These are phyloP conservation scores for Daldinia decipiens DNA, from an alignment of 495 filamentous ascomycete genomes.

Conservation along the genomic window DNA sequence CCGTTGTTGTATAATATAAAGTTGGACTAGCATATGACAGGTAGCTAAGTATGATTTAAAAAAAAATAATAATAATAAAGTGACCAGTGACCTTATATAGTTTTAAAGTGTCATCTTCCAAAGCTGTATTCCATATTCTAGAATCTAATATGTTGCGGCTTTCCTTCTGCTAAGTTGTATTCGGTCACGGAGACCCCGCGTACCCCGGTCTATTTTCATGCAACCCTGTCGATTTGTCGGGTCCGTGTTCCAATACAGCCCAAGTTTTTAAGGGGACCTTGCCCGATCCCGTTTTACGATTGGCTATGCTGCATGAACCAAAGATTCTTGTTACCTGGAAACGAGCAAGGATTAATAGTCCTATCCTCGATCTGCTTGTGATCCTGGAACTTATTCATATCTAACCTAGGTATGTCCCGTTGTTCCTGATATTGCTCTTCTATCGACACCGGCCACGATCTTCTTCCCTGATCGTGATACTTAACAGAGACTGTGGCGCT, in stretches of 20 bases:
- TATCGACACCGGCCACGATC: conserved; percentile 22
- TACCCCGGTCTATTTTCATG: conserved; percentile 29
- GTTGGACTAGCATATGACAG: too few relatives aligned
- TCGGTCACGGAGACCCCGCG: conserved; percentile 20
- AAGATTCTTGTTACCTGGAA: conserved; percentile 29
- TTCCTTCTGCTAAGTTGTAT: conserved; percentile 30
- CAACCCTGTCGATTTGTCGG: conserved; percentile 30
- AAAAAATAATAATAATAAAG: too few relatives aligned
- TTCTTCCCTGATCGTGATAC: conserved; percentile 28
- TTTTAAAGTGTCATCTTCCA: background rate
- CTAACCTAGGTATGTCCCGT: conserved; percentile 1
- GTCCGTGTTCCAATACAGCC: conserved; percentile 12
- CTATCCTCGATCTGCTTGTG: conserved; percentile 30
- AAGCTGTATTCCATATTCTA: background rate
- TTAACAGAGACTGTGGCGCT: conserved; percentile 10
- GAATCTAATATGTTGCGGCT: conserved; percentile 6
- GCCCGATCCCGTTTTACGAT: background rate
- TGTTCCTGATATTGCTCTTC: conserved; percentile 14
- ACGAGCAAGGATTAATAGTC: conserved; percentile 19
- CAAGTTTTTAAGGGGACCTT: conserved; percentile 10
- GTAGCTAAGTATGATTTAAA: background rate
- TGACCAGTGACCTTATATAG: background rate
- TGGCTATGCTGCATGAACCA: conserved; percentile 9
- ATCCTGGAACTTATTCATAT: conserved; percentile 37
- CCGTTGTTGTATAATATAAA: too few relatives aligned